These are phyloP conservation scores for Sporothrix dimorphospora DNA, from an alignment of 2,329 filamentous ascomycete genomes.

Conservation along the genomic window DNA sequence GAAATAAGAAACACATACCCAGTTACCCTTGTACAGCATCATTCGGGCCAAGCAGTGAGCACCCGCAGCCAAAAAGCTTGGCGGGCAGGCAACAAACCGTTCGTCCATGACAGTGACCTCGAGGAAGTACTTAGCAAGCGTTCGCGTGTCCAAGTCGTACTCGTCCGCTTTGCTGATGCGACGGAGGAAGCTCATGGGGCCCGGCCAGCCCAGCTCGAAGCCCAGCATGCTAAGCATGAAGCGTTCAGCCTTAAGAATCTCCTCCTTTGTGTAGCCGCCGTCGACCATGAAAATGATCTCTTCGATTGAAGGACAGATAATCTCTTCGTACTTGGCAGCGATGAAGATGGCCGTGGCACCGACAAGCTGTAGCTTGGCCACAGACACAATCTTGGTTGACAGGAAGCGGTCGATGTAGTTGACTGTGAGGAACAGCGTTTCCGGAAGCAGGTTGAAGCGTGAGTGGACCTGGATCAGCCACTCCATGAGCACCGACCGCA, in stretches of 20 bases:
- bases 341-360: conserved; percentile 95
- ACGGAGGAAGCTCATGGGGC: conserved; percentile 96
- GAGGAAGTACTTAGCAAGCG: conserved; percentile 95
- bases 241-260: conserved; percentile 94
- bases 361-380: conserved; percentile 93
- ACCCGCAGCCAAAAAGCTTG: conserved; percentile 87
- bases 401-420: conserved; percentile 98
- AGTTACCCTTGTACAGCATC: conserved; percentile 88
- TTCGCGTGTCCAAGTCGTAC: conserved; percentile 93
- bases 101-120: conserved; percentile 98
- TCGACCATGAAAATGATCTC: conserved; percentile 99
- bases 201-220: conserved; percentile 97
- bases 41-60: conserved; percentile 89
- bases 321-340: conserved; percentile 97
- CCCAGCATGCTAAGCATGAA: conserved; percentile 98
- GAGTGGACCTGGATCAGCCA: conserved; percentile 97
- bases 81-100: conserved; percentile 87
- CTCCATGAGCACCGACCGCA: conserved; percentile 96
- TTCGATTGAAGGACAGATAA: conserved; percentile 91
- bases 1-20: conserved; percentile 60
- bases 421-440: conserved; percentile 91
- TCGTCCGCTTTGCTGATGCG: conserved; percentile 98
- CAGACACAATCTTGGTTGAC: conserved; percentile 89
- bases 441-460: conserved; percentile 86
- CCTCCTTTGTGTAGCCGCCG: conserved; percentile 81